A percentile compares a stretch with the other conserved stretches of the same genome.
These are phyloP conservation scores for Hortiboletus flavorubellus DNA, from an alignment of 768 basidiomycete species.

Conservation along the genomic window DNA sequence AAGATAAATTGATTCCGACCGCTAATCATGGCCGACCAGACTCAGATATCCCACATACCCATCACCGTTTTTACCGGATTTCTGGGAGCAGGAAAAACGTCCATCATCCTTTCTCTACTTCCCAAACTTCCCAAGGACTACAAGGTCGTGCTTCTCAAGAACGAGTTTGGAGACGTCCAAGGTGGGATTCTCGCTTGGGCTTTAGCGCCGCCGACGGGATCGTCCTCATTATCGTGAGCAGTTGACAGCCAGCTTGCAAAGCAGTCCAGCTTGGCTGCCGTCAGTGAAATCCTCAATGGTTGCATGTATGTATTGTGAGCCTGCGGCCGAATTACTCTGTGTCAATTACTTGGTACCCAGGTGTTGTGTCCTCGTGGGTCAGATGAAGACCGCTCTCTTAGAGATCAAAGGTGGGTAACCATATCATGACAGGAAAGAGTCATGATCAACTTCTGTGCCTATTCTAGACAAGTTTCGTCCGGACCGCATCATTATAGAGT, in stretches of 20 bases:
- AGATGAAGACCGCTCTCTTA: constrained; percentile 86
- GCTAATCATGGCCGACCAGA: constrained; percentile 8
- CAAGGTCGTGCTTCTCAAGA: constrained; percentile 88
- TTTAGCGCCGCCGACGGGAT: neutral
- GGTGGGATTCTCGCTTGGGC: constrained; percentile 39
- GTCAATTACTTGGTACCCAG: constrained; percentile 34
- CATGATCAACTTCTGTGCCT: neutral
- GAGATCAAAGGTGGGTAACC: constrained; percentile 72
- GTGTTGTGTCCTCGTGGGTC: constrained; percentile 92
- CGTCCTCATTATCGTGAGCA: constrained; percentile 26
- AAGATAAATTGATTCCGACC: no score
- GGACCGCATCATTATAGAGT: constrained; percentile 93
- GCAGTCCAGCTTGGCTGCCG: constrained; percentile 79
- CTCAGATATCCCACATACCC: constrained; percentile 48
- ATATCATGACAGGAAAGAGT: neutral
- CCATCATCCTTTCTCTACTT: constrained; percentile 78
- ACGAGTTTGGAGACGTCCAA: constrained; percentile 94
- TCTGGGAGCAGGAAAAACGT: constrained; percentile 79
- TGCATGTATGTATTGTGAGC: constrained; percentile 62
- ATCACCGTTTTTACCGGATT: constrained; percentile 97
- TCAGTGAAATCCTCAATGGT: constrained; percentile 94
- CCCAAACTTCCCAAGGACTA: constrained; percentile 81
- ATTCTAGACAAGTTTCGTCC: constrained; percentile 71
- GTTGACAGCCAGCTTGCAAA: constrained; percentile 91
- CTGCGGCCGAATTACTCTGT: neutral